Evolutionary conservation across 208 protist genomes (phyloP), one percentile per base, ranked within the genome.

Genomic region (Trypanosoma caninum): DNA sequence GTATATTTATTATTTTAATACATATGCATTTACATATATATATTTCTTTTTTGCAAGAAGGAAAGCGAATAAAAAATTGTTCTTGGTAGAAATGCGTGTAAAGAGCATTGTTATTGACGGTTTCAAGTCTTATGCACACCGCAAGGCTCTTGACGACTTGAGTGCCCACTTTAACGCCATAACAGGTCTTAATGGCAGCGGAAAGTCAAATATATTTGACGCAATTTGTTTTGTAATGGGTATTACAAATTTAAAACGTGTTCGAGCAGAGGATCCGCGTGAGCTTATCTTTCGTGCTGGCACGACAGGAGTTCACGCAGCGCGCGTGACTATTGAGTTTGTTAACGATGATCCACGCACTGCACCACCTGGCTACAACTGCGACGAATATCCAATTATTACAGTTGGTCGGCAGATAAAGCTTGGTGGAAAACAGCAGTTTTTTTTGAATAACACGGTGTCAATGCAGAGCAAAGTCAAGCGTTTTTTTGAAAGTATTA

Each of bases 191-290:
- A 99, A 99, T 72, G 98, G 99, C 40, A 98, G 88, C 61, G 99
- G 99, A 3, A 99, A 99, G 81, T 99, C 95, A 16, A 99, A 99
- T 82, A 98, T 99, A 53, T 95, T 99, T 31, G 99, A 99, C 76
- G 87, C 98, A n/a, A 99, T 99, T 69, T 99, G 99, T 76, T 99
- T 99, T 72, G 99, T 99, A 37, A 92, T 99, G 38, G 99, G 99
- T 59, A 99, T 99, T 56, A 97, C 97, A 0, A 99, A 99, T 60
- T 71, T 99, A n/a, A 93, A 88, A 34, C 85, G 98, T 53, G 97
- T 99, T 18, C 94, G 98, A 38, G 98, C 97, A 0, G 82, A 85
- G 31, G 96, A 97, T 58, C 80, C 99, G 18, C 84, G 98, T 20
- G 99, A 99, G 64, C 85, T 99, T 0, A 97, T 99, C 10, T 99